Evolutionary conservation across 345 rosid species (phyloP), one percentile per base, ranked within the genome.

Genomic region (Dipteronia sinensis): DNA sequence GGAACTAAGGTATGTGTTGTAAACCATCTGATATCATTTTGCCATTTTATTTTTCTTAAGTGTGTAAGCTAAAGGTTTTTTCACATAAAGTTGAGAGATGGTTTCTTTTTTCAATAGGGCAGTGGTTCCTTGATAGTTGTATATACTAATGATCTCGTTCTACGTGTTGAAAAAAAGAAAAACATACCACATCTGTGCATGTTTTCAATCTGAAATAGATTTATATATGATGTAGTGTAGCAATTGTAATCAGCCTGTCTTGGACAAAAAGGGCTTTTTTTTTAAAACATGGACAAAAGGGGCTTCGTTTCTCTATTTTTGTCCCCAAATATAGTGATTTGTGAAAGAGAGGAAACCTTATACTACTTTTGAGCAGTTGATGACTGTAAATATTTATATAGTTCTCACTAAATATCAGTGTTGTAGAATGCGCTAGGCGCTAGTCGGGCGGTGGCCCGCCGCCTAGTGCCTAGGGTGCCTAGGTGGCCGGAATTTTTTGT

Each of bases 1-100:
- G 97, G 94, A 78, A 88, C 87, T 65, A 96, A 92, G 98, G 99
- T 96, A 81, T 76, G 75, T 1, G 17, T 67, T 59, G 34, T 65
- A 44, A 75, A 76, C 74, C 25, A 62, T 78, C 62, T 23, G 7
- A 17, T 71, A 64, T 58, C 46, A 38, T 29, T 71, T 73, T 67
- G 6, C 63, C 27, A 40, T 55, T 22, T 0, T 9, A 11, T 23
- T 44, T 55, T 64, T 73, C 44, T 25, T 38, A 7, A 31, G 6
- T 27, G 38, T 20, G 17, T 27, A 15, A 17, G 40, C 23, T 69
- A 7, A 46, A 42, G 46, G 10, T 42, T 42, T 8, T 42, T 42
- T 42, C 46, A 42, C 0, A 42, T 42, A 42, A 7, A 42, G 2
- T 42, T 42, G 46, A 42, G 10, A 42, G 46, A 42, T 42, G 46